phyloP scores from a whole-genome alignment of 805 yeast genomes.

The Blastobotrys americana region DNA sequence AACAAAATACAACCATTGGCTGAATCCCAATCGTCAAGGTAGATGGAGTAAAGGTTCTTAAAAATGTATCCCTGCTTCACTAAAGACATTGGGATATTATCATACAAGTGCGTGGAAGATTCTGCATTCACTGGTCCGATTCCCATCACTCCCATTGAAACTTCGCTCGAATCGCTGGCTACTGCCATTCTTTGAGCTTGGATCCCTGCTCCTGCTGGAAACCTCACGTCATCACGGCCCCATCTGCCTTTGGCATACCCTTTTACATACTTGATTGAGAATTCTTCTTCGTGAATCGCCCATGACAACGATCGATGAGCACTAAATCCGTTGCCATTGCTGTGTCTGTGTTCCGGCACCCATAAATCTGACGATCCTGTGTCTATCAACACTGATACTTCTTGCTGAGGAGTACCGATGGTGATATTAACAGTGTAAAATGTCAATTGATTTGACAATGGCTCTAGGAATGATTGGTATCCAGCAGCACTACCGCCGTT shows the following conservation, averaged over 20 bases:
- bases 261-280: conserved; percentile 35
- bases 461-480: conserved; percentile 11
- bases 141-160: conserved; percentile 20
- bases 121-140: conserved; percentile 21
- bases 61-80: conserved; percentile 50
- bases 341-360: conserved; percentile 32
- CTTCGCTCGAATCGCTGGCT: conserved; percentile 61
- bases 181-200: conserved; percentile 50
- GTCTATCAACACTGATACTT: conserved; percentile 49
- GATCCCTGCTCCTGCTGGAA: conserved; percentile 46
- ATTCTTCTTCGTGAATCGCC: conserved; percentile 14
- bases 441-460: conserved; percentile 25
- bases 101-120: conserved; percentile 33
- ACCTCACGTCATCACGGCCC: conserved; percentile 37
- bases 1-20: conserved; percentile 51
- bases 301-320: conserved; percentile 11
- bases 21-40: conserved; percentile 38
- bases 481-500: background rate
- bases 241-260: conserved; percentile 47
- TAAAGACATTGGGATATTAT: conserved; percentile 55
- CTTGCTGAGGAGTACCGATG: conserved; percentile 52
- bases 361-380: conserved; percentile 68
- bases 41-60: conserved; percentile 55
- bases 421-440: conserved; percentile 28
- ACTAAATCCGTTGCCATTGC: conserved; percentile 18